A percentile compares a stretch with the other conserved stretches of the same genome.
phyloP scores from a whole-genome alignment of 2,329 filamentous ascomycete genomes.

The Diaporthe citrichinensis region DNA sequence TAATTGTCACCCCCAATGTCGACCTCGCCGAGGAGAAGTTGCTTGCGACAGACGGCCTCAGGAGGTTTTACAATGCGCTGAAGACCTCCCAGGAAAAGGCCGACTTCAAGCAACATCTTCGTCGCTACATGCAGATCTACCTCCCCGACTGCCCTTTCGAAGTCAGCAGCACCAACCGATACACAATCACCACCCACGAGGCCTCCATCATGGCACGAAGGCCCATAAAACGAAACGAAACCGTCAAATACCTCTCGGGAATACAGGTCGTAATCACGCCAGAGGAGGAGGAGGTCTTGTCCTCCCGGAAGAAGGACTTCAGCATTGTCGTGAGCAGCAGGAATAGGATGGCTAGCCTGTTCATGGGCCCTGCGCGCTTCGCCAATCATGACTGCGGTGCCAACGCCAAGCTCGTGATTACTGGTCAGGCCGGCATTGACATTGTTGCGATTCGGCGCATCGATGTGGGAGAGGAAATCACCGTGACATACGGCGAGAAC shows the following conservation, averaged over 20 bases:
- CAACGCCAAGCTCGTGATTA: constrained; percentile 89
- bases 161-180: constrained; percentile 91
- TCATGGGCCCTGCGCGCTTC: constrained; percentile 95
- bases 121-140: constrained; percentile 94
- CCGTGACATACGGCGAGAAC: constrained; percentile 93
- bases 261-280: constrained; percentile 94
- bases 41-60: constrained; percentile 79
- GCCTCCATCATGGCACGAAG: constrained; percentile 87
- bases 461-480: constrained; percentile 91
- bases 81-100: constrained; percentile 84
- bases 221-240: constrained; percentile 84
- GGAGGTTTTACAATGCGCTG: constrained; percentile 77
- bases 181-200: constrained; percentile 91
- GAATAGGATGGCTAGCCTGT: constrained; percentile 90
- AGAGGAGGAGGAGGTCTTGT: constrained; percentile 88
- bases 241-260: constrained; percentile 90
- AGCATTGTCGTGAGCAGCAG: constrained; percentile 96
- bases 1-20: constrained; percentile 82
- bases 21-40: constrained; percentile 79
- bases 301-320: constrained; percentile 89
- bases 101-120: constrained; percentile 87
- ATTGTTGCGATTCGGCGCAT: constrained; percentile 89
- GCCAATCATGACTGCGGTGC: constrained; percentile 97
- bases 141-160: constrained; percentile 95
- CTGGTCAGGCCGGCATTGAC: constrained; percentile 88